Evolutionary conservation across 2,329 filamentous ascomycete species (phyloP), one percentile per base, ranked within the genome.

Genomic region (Sphaerulina populicola): DNA sequence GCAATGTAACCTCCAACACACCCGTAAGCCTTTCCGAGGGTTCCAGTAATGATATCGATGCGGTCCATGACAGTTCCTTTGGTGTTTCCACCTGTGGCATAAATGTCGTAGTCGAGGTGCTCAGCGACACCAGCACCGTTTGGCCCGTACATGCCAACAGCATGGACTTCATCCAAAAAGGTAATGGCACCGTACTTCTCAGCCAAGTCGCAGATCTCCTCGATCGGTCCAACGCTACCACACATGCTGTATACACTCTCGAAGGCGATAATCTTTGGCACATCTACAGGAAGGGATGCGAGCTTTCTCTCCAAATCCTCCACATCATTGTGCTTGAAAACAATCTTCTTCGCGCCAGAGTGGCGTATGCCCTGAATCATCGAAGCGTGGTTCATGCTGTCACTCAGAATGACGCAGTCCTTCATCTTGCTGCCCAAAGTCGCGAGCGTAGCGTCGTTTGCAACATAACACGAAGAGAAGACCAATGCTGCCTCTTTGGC

Each of bases 171-270:
- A 68, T 98, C 93, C 67, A 96, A 77, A 70, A 98, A 98, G 62
- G 93, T 98, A 58, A 98, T 83, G 36, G 93, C 93, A 53, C 93
- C 93, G 68, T 98, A 98, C 75, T 95, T 96, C 57, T 97, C 90
- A 8, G 93, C 91, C 48, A 98, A 75, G 67, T 98, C 89, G 69
- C 91, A 97, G 56, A 98, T 97, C 66, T 85, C 85, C 72, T 90
- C 88, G 61, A 98, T 98, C 0, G 93, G 93, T 0, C 89, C 93
- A 67, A 98, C 88, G 12, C 89, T 95, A 57, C 93, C 93, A 67
- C 93, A 98, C 93, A 98, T 98, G 75, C 89, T 95, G 74, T 98
- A 98, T 3, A 98, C 93, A 29, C 89, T 95, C 73, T 98, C 93
- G 59, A 97, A 98, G 2, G 93, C 93, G 59, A 98, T 98, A 60